Evolutionary conservation across 768 basidiomycete genomes (phyloP).

Genomic region (Hygrophoropsis aurantiaca): DNA sequence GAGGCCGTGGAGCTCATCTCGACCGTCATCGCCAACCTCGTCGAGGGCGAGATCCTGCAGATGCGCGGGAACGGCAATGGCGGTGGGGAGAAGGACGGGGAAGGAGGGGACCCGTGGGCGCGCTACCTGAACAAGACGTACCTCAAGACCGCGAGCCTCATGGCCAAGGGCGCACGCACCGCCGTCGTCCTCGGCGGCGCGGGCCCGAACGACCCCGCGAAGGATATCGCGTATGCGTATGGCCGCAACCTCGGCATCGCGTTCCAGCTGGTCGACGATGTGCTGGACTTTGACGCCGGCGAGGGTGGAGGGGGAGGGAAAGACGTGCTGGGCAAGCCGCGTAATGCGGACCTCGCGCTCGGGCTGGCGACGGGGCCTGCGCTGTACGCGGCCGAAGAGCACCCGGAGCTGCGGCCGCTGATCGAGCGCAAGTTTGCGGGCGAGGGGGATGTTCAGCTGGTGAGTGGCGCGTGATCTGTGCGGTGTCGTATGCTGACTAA

Average conservation of each 20-base stretch:
- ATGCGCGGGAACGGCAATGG: conserved; percentile 32
- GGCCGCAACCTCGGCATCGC: conserved; percentile 90
- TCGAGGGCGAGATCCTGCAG: conserved; percentile 95
- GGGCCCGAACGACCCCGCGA: conserved; percentile 73
- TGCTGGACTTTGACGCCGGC: conserved; percentile 88
- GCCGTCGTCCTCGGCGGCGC: conserved; percentile 87
- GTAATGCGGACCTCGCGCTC: conserved; percentile 78
- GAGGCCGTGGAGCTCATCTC: conserved; percentile 95
- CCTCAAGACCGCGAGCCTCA: conserved; percentile 86
- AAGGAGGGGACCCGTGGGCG: conserved; percentile 56
- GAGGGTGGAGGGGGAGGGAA: too few species aligned
- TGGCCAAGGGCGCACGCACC: conserved; percentile 85
- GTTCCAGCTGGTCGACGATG: conserved; percentile 98
- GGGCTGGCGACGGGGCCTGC: conserved; percentile 86
- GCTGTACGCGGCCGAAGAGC: conserved; percentile 84
- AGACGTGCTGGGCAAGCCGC: conserved; percentile 93
- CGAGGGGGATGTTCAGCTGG: conserved; percentile 79
- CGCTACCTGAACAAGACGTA: conserved; percentile 91
- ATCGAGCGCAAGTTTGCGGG: conserved; percentile 77
- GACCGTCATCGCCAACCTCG: conserved; percentile 89
- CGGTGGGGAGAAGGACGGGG: background rate
- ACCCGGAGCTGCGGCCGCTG: conserved; percentile 71
- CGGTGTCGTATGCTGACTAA: too few species aligned
- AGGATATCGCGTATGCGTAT: conserved; percentile 89
- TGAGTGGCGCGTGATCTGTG: too few species aligned